Conservation (phyloP, 345 rosid genomes). For the Excoecaria cochinchinensis region DNA sequence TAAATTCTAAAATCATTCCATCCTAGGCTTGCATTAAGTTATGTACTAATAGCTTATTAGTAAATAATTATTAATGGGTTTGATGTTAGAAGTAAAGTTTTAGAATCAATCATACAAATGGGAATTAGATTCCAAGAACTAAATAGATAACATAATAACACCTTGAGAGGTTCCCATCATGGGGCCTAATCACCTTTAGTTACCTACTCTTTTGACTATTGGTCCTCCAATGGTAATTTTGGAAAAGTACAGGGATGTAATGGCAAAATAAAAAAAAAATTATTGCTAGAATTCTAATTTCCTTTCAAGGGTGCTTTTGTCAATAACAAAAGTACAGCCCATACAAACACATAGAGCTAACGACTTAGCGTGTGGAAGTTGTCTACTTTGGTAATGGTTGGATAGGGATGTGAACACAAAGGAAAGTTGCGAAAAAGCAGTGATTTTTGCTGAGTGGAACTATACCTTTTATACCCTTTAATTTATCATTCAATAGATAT, state of each 20-base stretch:
- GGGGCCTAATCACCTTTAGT: slow-evolving; percentile 16
- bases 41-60: too few species aligned
- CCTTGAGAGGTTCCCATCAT: slow-evolving; percentile 35
- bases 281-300: too few species aligned
- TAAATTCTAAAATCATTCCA: too few species aligned
- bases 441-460: slow-evolving; percentile 19
- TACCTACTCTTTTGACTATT: slow-evolving; percentile 26
- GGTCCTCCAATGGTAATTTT: slow-evolving; percentile 11
- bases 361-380: slow-evolving; percentile 42
- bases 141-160: slow-evolving; percentile 27
- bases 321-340: slow-evolving; percentile 24
- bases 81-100: neutral
- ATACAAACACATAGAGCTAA: slow-evolving; percentile 18
- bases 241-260: slow-evolving; percentile 22
- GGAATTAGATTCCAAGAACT: slow-evolving; percentile 24
- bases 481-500: too few species aligned
- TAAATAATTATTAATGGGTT: neutral
- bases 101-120: slow-evolving; percentile 1
- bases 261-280: neutral
- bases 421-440: slow-evolving; percentile 14
- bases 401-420: slow-evolving; percentile 30
- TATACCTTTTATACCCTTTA: slow-evolving; percentile 29
- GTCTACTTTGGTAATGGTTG: slow-evolving; percentile 29
- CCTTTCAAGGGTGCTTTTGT: slow-evolving; percentile 37
- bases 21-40: too few species aligned